Evolutionary conservation across 306 rosid genomes (phyloP).

Genomic region (Quercus berberidifolia): DNA sequence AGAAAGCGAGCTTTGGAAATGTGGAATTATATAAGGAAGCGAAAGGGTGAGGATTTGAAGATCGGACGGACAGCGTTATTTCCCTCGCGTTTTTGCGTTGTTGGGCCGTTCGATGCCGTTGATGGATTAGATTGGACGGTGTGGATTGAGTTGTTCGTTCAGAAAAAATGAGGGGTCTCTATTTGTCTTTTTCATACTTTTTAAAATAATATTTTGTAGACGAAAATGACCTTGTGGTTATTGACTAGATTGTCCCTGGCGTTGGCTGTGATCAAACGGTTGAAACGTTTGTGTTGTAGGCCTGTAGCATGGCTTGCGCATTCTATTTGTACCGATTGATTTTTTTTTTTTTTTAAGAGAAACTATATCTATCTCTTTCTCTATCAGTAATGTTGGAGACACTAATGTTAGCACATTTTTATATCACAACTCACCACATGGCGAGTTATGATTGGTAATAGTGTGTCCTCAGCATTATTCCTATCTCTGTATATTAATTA

Average conservation of each 20-base stretch:
- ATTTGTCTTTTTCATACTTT: not conserved
- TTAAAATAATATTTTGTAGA: not conserved
- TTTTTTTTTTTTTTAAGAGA: too few species aligned
- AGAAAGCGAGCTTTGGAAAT: not conserved
- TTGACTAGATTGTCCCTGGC: not conserved
- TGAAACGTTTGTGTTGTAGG: not conserved
- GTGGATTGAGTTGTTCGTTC: not conserved
- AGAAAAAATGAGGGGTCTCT: not conserved
- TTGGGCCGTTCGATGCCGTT: not conserved
- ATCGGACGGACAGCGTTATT: not conserved
- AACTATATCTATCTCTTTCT: too few species aligned
- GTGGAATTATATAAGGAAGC: not conserved
- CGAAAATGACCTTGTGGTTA: not conserved
- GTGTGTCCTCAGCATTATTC: fast-evolving
- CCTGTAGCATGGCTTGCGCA: too few species aligned
- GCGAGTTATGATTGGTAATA: fast-evolving
- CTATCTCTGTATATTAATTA: too few species aligned
- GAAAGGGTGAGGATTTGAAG: not conserved
- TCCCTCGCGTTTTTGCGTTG: not conserved
- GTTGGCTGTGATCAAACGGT: not conserved
- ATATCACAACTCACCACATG: fast-evolving
- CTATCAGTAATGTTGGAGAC: fast-evolving
- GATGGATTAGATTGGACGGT: not conserved
- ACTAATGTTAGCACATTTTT: too few species aligned
- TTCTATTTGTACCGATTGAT: too few species aligned